Conservation (phyloP, 768 basidiomycete genomes). For the Punctularia strigosozonata region DNA sequence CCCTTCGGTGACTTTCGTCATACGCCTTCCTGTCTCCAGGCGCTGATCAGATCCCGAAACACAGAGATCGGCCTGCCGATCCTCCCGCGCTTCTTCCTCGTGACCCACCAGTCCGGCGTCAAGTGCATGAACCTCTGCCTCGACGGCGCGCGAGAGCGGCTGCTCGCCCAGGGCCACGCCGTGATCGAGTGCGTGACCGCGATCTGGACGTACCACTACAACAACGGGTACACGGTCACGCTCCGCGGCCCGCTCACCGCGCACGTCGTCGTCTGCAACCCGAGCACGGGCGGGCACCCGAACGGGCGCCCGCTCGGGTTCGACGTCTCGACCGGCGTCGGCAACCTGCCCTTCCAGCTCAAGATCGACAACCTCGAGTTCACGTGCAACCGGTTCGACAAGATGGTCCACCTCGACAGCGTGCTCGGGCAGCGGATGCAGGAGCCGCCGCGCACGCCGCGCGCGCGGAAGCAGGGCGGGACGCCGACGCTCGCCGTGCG, state of each 20-base stretch:
- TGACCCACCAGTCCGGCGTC: constrained; percentile 76
- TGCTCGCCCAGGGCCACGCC: constrained; percentile 29
- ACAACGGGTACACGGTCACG: constrained; percentile 68
- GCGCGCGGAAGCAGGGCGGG: constrained; percentile 6
- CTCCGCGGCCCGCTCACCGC: constrained; percentile 65
- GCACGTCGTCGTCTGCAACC: constrained; percentile 34
- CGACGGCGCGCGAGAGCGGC: constrained; percentile 65
- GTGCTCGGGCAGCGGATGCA: constrained; percentile 38
- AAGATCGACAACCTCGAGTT: constrained; percentile 70
- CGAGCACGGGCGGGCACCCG: constrained; percentile 4
- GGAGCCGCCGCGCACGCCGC: constrained; percentile 24
- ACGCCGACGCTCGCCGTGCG: constrained; percentile 12
- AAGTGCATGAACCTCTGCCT: constrained; percentile 73
- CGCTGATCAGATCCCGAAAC: not conserved
- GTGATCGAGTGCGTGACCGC: constrained; percentile 64
- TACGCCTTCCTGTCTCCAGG: constrained; percentile 1
- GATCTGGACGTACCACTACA: constrained; percentile 74
- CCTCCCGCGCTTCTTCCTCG: constrained; percentile 74
- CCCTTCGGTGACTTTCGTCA: constrained; percentile 53
- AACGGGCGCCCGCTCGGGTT: too few relatives aligned
- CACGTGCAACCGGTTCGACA: constrained; percentile 62
- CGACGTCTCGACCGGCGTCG: too few relatives aligned
- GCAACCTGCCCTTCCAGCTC: constrained; percentile 24
- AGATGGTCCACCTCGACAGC: constrained; percentile 56
- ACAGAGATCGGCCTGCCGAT: constrained; percentile 76